phyloP scores from a whole-genome alignment of 2,329 filamentous ascomycete species.

The Aphanocladium album region DNA sequence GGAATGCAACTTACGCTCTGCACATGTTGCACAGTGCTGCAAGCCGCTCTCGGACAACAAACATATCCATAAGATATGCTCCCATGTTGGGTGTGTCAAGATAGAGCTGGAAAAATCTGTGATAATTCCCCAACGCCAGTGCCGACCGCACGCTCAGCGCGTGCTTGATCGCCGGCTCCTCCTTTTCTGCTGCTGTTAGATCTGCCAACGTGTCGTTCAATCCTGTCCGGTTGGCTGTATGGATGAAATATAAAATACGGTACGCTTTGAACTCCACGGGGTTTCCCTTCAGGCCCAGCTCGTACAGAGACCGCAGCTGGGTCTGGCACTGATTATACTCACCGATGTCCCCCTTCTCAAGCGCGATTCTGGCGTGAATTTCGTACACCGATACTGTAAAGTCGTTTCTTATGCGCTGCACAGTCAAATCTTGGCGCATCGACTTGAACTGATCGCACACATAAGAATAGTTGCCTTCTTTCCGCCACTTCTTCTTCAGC shows the following conservation, averaged over 20 bases:
- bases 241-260: slow-evolving; percentile 98
- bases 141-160: slow-evolving; percentile 87
- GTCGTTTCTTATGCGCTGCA: slow-evolving; percentile 93
- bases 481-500: slow-evolving; percentile 90
- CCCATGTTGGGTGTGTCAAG: slow-evolving; percentile 95
- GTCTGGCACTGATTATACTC: slow-evolving; percentile 99
- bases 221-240: slow-evolving; percentile 95
- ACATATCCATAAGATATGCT: slow-evolving; percentile 98
- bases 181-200: slow-evolving; percentile 97
- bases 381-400: slow-evolving; percentile 97
- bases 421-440: slow-evolving; percentile 93
- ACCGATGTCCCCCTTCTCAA: slow-evolving; percentile 99
- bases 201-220: slow-evolving; percentile 98
- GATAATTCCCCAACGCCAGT: slow-evolving; percentile 89
- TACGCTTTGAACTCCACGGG: slow-evolving; percentile 97
- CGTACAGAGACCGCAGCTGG: slow-evolving; percentile 88
- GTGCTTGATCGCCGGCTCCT: slow-evolving; percentile 78
- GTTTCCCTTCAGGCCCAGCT: slow-evolving; percentile 79
- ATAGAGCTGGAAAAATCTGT: slow-evolving; percentile 96
- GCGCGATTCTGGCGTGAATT: slow-evolving; percentile 91
- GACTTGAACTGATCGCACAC: slow-evolving; percentile 99
- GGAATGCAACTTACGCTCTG: slow-evolving; percentile 66
- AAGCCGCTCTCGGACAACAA: slow-evolving; percentile 88
- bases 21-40: slow-evolving; percentile 87
- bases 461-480: slow-evolving; percentile 90